Percentiles rank a stretch among this genome's conserved stretches.
phyloP scores from a whole-genome alignment of 1,139 yeast species.

The Trichomonascaceae sp. region DNA sequence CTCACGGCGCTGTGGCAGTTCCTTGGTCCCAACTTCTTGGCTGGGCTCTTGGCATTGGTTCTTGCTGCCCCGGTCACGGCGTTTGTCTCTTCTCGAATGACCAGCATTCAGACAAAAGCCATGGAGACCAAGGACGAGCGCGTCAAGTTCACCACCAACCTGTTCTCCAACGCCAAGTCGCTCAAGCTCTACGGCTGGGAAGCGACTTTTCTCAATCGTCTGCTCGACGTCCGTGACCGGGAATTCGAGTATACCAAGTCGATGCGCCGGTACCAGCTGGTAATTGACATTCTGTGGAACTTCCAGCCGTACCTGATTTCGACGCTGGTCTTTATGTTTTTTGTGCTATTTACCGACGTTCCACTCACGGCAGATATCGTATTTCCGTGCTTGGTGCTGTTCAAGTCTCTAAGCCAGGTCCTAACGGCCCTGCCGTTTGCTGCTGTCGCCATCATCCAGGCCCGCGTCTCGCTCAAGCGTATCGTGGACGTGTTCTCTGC shows the following conservation, averaged over 20 bases:
- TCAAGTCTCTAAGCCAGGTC: constrained; percentile 46
- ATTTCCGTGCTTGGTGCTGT: constrained; percentile 54
- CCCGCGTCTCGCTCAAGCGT: constrained; percentile 47
- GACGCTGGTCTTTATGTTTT: constrained; percentile 47
- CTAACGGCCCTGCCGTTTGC: constrained; percentile 34
- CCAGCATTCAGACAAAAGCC: constrained; percentile 38
- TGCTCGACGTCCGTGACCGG: constrained; percentile 57
- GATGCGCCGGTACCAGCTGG: constrained; percentile 28
- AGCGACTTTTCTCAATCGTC: constrained; percentile 40
- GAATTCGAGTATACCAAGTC: constrained; percentile 62
- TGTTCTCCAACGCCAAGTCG: constrained; percentile 50
- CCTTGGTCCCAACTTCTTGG: constrained; percentile 47
- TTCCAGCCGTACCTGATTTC: constrained; percentile 58
- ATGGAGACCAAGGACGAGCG: constrained; percentile 50
- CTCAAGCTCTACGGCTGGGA: constrained; percentile 67
- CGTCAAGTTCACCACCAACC: constrained; percentile 50
- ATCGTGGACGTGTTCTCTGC: constrained; percentile 37
- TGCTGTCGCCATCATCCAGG: constrained; percentile 38
- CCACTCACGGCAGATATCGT: constrained; percentile 60
- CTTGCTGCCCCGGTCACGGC: constrained; percentile 46
- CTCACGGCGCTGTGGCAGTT: constrained; percentile 41
- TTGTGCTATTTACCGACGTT: constrained; percentile 22
- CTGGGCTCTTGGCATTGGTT: constrained; percentile 40
- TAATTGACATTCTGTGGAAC: constrained; percentile 45
- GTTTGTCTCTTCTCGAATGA: constrained; percentile 34